Percentiles rank a stretch among this genome's conserved stretches.
Conservation (phyloP, 768 basidiomycete species). For the Boletus subcaerulescens region DNA sequence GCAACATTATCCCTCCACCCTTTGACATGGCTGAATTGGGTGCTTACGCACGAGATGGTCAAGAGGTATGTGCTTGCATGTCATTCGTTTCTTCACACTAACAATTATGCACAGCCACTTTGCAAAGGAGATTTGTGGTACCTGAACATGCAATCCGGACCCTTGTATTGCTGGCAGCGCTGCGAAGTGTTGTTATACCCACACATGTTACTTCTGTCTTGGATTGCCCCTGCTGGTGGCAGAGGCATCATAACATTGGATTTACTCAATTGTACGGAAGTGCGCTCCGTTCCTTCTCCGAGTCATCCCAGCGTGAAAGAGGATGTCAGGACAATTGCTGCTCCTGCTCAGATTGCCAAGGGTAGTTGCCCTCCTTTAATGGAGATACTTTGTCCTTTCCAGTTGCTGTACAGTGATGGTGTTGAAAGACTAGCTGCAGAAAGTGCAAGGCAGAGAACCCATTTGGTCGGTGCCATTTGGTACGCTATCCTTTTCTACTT, state of each 20-base stretch:
- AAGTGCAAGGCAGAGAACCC: conserved; percentile 78
- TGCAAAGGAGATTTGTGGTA: conserved; percentile 88
- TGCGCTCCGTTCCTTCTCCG: conserved; percentile 79
- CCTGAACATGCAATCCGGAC: conserved; percentile 83
- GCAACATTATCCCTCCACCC: conserved; percentile 39
- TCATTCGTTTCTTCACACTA: conserved; percentile 2
- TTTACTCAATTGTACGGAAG: conserved; percentile 80
- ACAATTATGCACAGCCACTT: conserved; percentile 56
- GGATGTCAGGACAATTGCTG: conserved; percentile 86
- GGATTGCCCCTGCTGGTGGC: conserved; percentile 81
- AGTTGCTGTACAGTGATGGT: conserved; percentile 86
- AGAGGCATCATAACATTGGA: conserved; percentile 85
- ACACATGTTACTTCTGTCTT: conserved; percentile 81
- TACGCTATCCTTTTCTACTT: conserved; percentile 33
- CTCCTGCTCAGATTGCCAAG: conserved; percentile 52
- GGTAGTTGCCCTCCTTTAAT: conserved; percentile 47
- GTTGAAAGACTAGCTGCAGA: conserved; percentile 88
- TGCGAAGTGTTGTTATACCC: conserved; percentile 81
- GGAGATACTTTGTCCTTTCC: conserved; percentile 85
- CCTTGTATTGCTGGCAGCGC: conserved; percentile 77
- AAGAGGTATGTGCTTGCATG: conserved; percentile 37
- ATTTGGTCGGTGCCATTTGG: conserved; percentile 93
- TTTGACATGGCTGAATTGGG: conserved; percentile 49
- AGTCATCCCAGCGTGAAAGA: conserved; percentile 77
- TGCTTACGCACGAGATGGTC: conserved; percentile 37